Conservation (phyloP, 805 yeast species). For the Saccharomycopsis microspora region DNA sequence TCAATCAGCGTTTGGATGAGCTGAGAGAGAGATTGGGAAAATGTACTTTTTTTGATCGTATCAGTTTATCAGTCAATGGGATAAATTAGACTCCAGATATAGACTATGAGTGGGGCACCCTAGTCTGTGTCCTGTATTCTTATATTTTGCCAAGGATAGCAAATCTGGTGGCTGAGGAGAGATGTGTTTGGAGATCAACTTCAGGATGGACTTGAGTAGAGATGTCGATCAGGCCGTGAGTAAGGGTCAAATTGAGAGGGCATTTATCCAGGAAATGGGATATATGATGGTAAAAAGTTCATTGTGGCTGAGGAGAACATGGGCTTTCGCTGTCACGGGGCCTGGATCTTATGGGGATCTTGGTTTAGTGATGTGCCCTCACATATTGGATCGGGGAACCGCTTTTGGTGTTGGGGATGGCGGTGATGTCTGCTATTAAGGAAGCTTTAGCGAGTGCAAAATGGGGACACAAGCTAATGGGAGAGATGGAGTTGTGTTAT, state of each 20-base stretch:
- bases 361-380: constrained; percentile 37
- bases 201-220: constrained; percentile 38
- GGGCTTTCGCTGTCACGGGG: constrained; percentile 33
- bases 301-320: constrained; percentile 31
- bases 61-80: constrained; percentile 35
- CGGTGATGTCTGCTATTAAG: constrained; percentile 32
- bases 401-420: constrained; percentile 30
- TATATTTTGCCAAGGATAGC: constrained; percentile 35
- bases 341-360: constrained; percentile 41
- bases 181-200: constrained; percentile 30
- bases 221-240: constrained; percentile 38
- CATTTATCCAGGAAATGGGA: constrained; percentile 39
- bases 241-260: constrained; percentile 41
- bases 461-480: constrained; percentile 21
- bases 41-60: constrained; percentile 28
- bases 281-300: constrained; percentile 37
- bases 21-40: constrained; percentile 26
- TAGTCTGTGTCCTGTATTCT: constrained; percentile 34
- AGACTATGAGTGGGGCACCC: constrained; percentile 29
- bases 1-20: constrained; percentile 31
- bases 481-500: not conserved
- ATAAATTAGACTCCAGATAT: constrained; percentile 39
- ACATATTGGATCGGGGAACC: constrained; percentile 30
- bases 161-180: constrained; percentile 34
- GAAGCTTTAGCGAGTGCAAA: constrained; percentile 31